A percentile compares a stretch with the other conserved stretches of the same genome.
These are phyloP conservation scores for Kluyveromyces marxianus DNA, from an alignment of 1,139 yeast species.

Conservation along the genomic window DNA sequence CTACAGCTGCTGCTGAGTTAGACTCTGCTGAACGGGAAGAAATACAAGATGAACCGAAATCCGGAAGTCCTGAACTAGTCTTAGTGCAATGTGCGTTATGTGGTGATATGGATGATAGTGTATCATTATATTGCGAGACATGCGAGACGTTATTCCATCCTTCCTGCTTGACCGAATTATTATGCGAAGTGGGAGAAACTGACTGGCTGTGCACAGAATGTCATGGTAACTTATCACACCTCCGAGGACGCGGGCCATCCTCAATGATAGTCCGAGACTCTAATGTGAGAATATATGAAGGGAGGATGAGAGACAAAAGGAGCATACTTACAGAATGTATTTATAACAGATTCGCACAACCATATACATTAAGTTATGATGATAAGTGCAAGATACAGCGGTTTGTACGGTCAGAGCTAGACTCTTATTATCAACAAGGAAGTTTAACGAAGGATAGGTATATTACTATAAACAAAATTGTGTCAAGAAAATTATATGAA, in stretches of 20 bases:
- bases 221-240: neutral
- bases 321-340: constrained; percentile 11
- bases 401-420: constrained; percentile 43
- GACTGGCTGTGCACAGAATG: constrained; percentile 4
- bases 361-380: constrained; percentile 5
- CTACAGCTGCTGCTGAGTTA: neutral
- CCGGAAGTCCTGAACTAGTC: neutral
- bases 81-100: constrained; percentile 17
- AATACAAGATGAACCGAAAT: neutral
- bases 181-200: constrained; percentile 15
- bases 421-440: constrained; percentile 37
- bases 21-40: constrained; percentile 5
- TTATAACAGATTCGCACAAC: constrained; percentile 2
- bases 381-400: constrained; percentile 40
- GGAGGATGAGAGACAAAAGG: constrained; percentile 11
- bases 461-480: constrained; percentile 39
- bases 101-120: constrained; percentile 13
- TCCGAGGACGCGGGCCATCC: neutral
- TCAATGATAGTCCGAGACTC: neutral
- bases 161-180: constrained; percentile 17
- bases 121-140: constrained; percentile 14
- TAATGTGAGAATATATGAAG: constrained; percentile 8
- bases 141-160: constrained; percentile 20
- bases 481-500: constrained; percentile 36
- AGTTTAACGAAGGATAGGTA: constrained; percentile 38